These are phyloP conservation scores for Tilletia setariae DNA, from an alignment of 1,284 basidiomycete genomes.

Conservation along the genomic window DNA sequence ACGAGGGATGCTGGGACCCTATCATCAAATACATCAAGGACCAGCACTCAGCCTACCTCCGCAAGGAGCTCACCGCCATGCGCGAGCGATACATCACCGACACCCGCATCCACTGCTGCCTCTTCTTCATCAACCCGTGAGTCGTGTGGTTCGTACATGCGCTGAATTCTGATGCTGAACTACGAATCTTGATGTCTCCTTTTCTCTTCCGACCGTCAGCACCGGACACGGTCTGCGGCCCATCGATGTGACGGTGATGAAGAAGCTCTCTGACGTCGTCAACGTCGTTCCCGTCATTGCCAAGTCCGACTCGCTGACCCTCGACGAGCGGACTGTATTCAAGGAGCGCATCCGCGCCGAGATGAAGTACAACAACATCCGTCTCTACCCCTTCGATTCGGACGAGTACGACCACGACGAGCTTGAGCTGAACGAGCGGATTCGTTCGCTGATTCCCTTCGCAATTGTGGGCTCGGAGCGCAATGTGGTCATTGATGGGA, in stretches of 20 bases:
- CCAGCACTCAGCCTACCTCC: slow-evolving; percentile 96
- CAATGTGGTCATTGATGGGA: slow-evolving; percentile 90
- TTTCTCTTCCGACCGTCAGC: neutral
- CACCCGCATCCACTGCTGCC: slow-evolving; percentile 94
- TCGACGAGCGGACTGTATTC: slow-evolving; percentile 88
- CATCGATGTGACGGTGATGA: slow-evolving; percentile 97
- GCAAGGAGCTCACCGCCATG: slow-evolving; percentile 98
- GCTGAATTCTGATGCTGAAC: neutral
- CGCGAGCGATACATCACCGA: slow-evolving; percentile 97
- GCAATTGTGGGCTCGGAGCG: slow-evolving; percentile 93
- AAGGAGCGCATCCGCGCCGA: slow-evolving; percentile 94
- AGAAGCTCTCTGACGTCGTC: slow-evolving; percentile 96
- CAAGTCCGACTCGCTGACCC: slow-evolving; percentile 90
- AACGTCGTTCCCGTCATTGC: slow-evolving; percentile 99
- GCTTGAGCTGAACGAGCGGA: slow-evolving; percentile 80
- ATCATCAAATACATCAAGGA: slow-evolving; percentile 99
- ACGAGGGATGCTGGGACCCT: slow-evolving; percentile 93
- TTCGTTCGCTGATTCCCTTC: slow-evolving; percentile 91
- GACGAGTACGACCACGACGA: slow-evolving; percentile 92
- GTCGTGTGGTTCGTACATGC: neutral
- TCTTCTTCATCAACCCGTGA: slow-evolving; percentile 75
- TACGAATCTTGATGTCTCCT: slow-evolving; percentile 72
- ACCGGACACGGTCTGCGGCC: slow-evolving; percentile 49
- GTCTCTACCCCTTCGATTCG: slow-evolving; percentile 92
- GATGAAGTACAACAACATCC: slow-evolving; percentile 86